Percentiles rank a stretch among this genome's conserved stretches.
These are phyloP conservation scores for Nidula microcarpa DNA, from an alignment of 768 basidiomycete genomes.

Conservation along the genomic window DNA sequence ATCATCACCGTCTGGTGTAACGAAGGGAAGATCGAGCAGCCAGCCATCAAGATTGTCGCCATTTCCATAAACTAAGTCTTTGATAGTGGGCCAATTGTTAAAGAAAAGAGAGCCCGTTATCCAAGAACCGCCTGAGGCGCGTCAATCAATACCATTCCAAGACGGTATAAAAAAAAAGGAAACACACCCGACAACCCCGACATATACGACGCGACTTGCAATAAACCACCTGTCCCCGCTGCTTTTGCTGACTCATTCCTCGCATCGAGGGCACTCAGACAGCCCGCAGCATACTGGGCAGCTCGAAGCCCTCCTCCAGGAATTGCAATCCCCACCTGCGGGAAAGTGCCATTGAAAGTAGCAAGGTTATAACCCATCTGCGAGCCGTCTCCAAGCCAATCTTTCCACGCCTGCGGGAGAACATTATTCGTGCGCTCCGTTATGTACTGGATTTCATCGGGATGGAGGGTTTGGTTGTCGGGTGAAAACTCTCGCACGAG, in stretches of 20 bases:
- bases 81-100: conserved; percentile 59
- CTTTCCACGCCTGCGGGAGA: conserved; percentile 47
- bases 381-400: conserved; percentile 57
- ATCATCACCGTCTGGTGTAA: conserved; percentile 48
- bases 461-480: conserved; percentile 46
- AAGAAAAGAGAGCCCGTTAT: conserved; percentile 57
- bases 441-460: conserved; percentile 47
- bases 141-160: background rate
- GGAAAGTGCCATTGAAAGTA: conserved; percentile 35
- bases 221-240: conserved; percentile 61
- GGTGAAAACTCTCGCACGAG: conserved; percentile 52
- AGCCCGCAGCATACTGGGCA: conserved; percentile 62
- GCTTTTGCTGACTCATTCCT: conserved; percentile 55
- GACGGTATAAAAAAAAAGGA: background rate
- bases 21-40: conserved; percentile 53
- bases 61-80: conserved; percentile 60
- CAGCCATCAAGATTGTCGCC: conserved; percentile 43
- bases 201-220: conserved; percentile 71
- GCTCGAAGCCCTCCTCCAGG: conserved; percentile 72
- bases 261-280: conserved; percentile 56
- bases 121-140: conserved; percentile 59
- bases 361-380: conserved; percentile 50
- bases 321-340: conserved; percentile 60
- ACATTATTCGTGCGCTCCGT: conserved; percentile 32
- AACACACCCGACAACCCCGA: conserved; percentile 59